phyloP scores from a whole-genome alignment of 768 basidiomycete genomes.

The Chiua virens region DNA sequence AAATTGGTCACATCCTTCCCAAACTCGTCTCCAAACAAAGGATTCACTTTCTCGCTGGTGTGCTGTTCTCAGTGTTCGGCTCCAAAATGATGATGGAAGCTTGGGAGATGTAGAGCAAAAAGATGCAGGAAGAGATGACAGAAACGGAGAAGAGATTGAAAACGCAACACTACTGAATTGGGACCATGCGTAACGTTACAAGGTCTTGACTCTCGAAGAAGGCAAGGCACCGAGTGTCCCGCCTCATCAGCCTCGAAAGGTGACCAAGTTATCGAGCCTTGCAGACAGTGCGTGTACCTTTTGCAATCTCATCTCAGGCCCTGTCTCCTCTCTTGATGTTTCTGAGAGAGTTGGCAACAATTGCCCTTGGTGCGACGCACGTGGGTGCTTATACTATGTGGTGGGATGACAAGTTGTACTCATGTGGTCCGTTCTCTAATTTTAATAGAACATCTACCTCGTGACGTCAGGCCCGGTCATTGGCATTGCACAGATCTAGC shows the following conservation, averaged over 20 bases:
- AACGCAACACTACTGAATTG: constrained; percentile 66
- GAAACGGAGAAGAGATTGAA: constrained; percentile 95
- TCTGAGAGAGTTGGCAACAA: constrained; percentile 97
- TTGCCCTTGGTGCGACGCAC: constrained; percentile 93
- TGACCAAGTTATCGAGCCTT: constrained; percentile 23
- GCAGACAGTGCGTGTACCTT: constrained; percentile 78
- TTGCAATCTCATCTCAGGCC: constrained; percentile 78
- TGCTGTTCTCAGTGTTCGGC: constrained; percentile 90
- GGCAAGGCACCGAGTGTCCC: constrained; percentile 38
- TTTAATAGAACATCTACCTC: constrained; percentile 80
- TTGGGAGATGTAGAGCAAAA: constrained; percentile 73
- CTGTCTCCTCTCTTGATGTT: constrained; percentile 92
- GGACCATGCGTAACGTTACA: constrained; percentile 40
- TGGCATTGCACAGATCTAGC: constrained; percentile 87
- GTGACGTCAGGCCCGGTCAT: constrained; percentile 88
- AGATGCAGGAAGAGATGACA: constrained; percentile 91
- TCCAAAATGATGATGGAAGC: constrained; percentile 87
- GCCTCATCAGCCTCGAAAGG: constrained; percentile 13
- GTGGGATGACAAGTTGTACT: constrained; percentile 1
- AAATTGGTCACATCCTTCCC: constrained; percentile 89
- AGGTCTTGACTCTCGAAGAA: constrained; percentile 75
- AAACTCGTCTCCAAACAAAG: constrained; percentile 69
- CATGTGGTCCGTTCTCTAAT: constrained; percentile 2
- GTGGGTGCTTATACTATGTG: constrained; percentile 45
- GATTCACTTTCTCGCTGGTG: constrained; percentile 72